Evolutionary conservation across 1,139 yeast species (phyloP).

Genomic region (Hyphopichia burtonii): DNA sequence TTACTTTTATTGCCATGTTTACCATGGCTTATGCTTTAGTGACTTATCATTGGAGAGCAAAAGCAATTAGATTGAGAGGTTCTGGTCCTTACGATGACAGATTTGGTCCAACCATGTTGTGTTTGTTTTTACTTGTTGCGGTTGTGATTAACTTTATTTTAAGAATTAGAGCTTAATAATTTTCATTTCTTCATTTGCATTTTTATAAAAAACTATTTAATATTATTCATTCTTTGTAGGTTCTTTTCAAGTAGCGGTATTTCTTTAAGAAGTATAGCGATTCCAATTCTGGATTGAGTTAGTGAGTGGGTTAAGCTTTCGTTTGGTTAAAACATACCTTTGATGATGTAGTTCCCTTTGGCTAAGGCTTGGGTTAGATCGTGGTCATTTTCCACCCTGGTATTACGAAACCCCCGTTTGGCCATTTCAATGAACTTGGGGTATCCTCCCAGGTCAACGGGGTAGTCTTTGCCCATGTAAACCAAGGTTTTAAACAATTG

Average conservation of each 20-base stretch:
- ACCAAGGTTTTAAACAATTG: constrained; percentile 29
- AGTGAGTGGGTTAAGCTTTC: constrained; percentile 5
- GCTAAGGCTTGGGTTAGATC: constrained; percentile 17
- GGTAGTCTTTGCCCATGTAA: constrained; percentile 39
- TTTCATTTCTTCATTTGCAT: neutral
- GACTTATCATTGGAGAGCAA: constrained; percentile 99
- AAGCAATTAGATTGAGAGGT: constrained; percentile 95
- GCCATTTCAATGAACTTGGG: constrained; percentile 18
- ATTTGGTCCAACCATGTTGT: constrained; percentile 98
- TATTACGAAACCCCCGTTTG: constrained; percentile 20
- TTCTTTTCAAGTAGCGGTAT: constrained; percentile 30
- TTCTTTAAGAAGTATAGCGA: constrained; percentile 28
- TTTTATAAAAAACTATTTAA: too few species aligned
- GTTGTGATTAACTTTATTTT: constrained; percentile 88
- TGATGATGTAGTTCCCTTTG: constrained; percentile 31
- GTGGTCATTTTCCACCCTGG: constrained; percentile 17
- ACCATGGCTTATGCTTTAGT: constrained; percentile 94
- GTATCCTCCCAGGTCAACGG: constrained; percentile 30
- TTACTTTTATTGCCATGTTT: constrained; percentile 93
- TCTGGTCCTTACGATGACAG: constrained; percentile 98
- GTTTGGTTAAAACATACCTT: constrained; percentile 17
- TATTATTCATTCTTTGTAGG: neutral
- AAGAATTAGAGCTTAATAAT: constrained; percentile 64
- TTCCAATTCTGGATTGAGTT: constrained; percentile 24
- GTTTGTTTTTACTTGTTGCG: constrained; percentile 88